Base-by-base conservation (phyloP, 495 filamentous ascomycete genomes). In the Xylaria castorea region DNA sequence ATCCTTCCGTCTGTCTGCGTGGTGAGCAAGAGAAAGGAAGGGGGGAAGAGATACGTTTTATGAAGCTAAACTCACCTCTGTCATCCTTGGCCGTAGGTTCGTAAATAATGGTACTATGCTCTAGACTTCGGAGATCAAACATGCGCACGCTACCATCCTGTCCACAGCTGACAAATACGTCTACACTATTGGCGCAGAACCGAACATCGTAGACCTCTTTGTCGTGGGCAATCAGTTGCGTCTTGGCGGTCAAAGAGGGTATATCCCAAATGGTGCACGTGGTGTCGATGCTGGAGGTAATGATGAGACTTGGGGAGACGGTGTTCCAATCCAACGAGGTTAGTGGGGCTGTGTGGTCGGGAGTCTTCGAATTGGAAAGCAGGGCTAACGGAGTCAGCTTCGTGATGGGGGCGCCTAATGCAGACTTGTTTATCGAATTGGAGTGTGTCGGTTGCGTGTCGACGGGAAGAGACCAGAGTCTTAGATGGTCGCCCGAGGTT, bases 231-330 rank as follows among this genome's bases (percentile, higher is more conserved):
- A 99, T 99, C 18, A 99, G 83, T 81, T 99, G 96, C 2, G 96
- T 99, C 82, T 99, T 99, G 18, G 96, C 96, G 1, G 96, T 99
- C 72, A 99, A 83, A 4, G 96, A 97, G 3, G 96, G 96, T 38
- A 99, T 99, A 77, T 99, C 96, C 96, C 96, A 99, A 70, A 99
- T 98, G n/a, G 96, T 99, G 83, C 96, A 99, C 1, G 96, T 99
- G 0, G 96, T 99, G 79, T 99, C 96, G 73, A 99, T 99, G 80
- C 95, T 98, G 3, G 93, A 97, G 0, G 96, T 99, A 73, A 99
- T 99, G 76, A 99, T 99, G 50, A 98, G 83, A 79, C 94, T 97
- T 5, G 96, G 96, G 6, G 93, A 96, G 55, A 98, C 90, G 6
- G 92, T 96, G 73, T 99, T 99, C 96, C 96, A 99, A 82, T 99